A percentile compares a stretch with the other conserved stretches of the same genome.
Evolutionary conservation across 2,329 filamentous ascomycete species (phyloP).

Genomic region (Beauveria varroae): DNA sequence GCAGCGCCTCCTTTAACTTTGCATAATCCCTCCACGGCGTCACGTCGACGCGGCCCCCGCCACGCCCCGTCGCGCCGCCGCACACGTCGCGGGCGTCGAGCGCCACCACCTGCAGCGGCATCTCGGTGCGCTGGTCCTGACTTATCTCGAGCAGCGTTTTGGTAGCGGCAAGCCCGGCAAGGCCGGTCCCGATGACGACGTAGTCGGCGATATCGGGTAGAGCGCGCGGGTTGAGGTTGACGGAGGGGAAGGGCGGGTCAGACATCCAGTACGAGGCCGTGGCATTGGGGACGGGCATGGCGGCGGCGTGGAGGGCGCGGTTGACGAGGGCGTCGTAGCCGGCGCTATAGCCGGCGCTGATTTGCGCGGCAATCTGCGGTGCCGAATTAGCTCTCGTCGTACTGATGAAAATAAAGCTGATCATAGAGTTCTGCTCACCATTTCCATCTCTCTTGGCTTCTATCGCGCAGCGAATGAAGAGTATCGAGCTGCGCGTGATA

Average conservation of each 20-base stretch:
- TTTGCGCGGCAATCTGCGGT: neutral
- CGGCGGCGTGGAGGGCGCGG: conserved; percentile 27
- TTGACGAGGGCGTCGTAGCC: conserved; percentile 21
- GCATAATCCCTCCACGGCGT: conserved; percentile 35
- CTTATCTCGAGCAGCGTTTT: conserved; percentile 23
- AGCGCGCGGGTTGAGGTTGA: conserved; percentile 25
- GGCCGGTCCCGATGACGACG: conserved; percentile 48
- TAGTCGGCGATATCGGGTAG: conserved; percentile 37
- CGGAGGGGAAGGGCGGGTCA: conserved; percentile 33
- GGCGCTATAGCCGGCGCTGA: neutral
- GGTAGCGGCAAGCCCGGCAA: conserved; percentile 34
- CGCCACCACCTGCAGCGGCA: conserved; percentile 29
- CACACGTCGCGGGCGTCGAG: conserved; percentile 44
- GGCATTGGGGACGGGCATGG: conserved; percentile 33
- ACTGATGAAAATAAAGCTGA: too few species aligned
- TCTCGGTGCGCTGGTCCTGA: neutral
- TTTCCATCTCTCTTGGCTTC: neutral
- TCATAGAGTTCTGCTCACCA: neutral
- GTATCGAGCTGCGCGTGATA: neutral
- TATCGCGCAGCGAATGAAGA: neutral
- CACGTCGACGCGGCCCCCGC: conserved; percentile 44
- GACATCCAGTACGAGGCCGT: conserved; percentile 40
- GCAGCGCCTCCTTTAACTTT: conserved; percentile 22
- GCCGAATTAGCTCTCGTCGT: too few species aligned
- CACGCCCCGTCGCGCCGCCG: conserved; percentile 46